Conservation (phyloP, 345 rosid species). For the Hibiscus mutabilis region DNA sequence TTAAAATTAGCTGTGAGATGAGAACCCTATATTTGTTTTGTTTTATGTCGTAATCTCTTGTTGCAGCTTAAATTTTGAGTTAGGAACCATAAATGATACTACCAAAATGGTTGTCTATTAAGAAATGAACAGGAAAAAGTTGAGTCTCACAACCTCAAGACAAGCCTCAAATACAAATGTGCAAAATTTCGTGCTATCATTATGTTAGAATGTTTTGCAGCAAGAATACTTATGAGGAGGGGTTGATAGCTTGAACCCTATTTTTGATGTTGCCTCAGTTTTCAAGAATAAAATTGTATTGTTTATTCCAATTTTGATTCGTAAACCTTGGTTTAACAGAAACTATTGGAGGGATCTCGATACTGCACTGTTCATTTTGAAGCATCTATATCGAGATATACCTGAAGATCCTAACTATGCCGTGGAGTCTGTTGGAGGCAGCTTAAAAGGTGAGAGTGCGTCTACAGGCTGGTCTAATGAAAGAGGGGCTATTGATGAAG, state of each 20-base stretch:
- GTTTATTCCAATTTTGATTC: constrained; percentile 1
- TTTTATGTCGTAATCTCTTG: too few relatives aligned
- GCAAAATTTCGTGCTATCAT: not conserved
- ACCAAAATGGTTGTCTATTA: not conserved
- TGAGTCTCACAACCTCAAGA: not conserved
- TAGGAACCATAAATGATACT: too few relatives aligned
- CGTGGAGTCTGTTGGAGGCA: constrained; percentile 21
- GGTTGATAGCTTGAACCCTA: not conserved
- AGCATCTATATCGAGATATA: constrained; percentile 70
- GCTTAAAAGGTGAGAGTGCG: constrained; percentile 25
- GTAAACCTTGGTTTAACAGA: constrained; percentile 35
- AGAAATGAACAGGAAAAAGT: not conserved
- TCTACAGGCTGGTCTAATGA: constrained; percentile 41
- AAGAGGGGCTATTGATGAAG: constrained; percentile 51
- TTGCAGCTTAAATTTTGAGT: too few relatives aligned
- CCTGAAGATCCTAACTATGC: constrained; percentile 46
- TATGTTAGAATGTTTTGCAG: not conserved
- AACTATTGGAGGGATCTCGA: constrained; percentile 97
- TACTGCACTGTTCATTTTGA: constrained; percentile 86
- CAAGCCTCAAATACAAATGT: not conserved
- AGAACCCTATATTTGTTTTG: too few relatives aligned
- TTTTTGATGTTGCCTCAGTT: not conserved
- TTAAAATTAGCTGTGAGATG: too few relatives aligned
- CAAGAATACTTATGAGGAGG: not conserved
- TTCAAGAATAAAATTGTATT: not conserved